Conservation (phyloP, 2,329 filamentous ascomycete genomes). For the Fusarium euwallaceae region DNA sequence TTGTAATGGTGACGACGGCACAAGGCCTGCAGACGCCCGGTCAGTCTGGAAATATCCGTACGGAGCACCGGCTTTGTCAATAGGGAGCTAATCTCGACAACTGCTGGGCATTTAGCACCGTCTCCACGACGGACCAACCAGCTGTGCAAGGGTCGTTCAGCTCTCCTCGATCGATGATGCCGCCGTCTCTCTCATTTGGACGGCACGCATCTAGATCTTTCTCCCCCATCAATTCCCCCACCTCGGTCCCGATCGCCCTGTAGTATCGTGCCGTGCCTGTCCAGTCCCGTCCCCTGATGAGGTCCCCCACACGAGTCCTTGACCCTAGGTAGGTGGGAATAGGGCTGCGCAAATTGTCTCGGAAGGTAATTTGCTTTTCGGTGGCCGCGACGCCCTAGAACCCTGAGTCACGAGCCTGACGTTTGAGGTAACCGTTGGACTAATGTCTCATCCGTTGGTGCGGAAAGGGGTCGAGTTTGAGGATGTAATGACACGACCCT, state of each 20-base stretch:
- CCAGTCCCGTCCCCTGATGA: not conserved
- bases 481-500: slow-evolving; percentile 2
- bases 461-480: not conserved
- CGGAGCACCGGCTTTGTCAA: not conserved
- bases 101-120: not conserved
- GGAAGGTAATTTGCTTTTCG: slow-evolving; percentile 31
- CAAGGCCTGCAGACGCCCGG: not conserved
- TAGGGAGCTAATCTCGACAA: slow-evolving; percentile 1
- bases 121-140: not conserved
- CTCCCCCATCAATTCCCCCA: slow-evolving; percentile 2
- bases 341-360: slow-evolving; percentile 28
- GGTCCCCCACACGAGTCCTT: slow-evolving; percentile 7
- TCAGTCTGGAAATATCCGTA: not conserved
- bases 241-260: not conserved
- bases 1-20: slow-evolving; percentile 12
- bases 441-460: not conserved
- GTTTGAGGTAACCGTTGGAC: slow-evolving; percentile 3
- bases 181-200: not conserved
- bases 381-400: slow-evolving; percentile 3
- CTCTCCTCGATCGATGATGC: slow-evolving; percentile 2
- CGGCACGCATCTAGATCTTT: slow-evolving; percentile 12
- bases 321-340: slow-evolving; percentile 6
- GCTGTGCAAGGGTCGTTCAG: slow-evolving; percentile 5
- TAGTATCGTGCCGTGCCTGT: not conserved
- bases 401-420: not conserved